A percentile compares a stretch with the other conserved stretches of the same genome.
phyloP scores from a whole-genome alignment of 2,329 filamentous ascomycete genomes.

The Bipolaris bicolor region DNA sequence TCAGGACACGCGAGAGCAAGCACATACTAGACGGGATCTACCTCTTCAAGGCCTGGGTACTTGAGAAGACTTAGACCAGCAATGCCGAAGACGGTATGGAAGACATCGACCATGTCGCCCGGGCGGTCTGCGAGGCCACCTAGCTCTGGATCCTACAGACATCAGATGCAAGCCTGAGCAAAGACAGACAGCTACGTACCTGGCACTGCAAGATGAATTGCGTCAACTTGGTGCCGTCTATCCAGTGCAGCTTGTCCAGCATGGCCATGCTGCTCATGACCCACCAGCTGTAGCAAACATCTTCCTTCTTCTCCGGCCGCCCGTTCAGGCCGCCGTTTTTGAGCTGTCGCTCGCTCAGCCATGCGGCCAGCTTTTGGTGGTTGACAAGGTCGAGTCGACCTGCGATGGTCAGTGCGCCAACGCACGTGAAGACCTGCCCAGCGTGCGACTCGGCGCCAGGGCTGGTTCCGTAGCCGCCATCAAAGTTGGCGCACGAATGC shows the following conservation, averaged over 20 bases:
- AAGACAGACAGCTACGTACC: constrained; percentile 46
- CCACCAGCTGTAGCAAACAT: constrained; percentile 99
- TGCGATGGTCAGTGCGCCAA: constrained; percentile 85
- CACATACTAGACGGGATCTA: constrained; percentile 84
- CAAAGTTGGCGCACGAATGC: constrained; percentile 85
- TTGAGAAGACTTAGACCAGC: constrained; percentile 85
- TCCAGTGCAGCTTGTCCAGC: constrained; percentile 88
- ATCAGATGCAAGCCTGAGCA: neutral
- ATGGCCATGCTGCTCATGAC: constrained; percentile 90
- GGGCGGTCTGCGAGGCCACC: constrained; percentile 91
- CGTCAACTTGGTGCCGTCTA: constrained; percentile 79
- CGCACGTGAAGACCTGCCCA: constrained; percentile 93
- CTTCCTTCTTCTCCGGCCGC: constrained; percentile 91
- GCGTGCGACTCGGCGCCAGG: constrained; percentile 94
- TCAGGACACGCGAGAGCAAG: neutral
- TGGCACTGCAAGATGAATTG: constrained; percentile 87
- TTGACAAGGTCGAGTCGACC: constrained; percentile 82
- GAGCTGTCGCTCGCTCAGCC: constrained; percentile 92
- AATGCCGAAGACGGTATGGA: constrained; percentile 89
- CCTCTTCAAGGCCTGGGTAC: constrained; percentile 75
- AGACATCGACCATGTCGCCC: constrained; percentile 95
- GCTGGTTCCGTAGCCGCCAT: constrained; percentile 88
- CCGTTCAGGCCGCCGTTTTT: constrained; percentile 90
- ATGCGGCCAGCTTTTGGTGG: constrained; percentile 79
- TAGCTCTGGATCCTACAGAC: constrained; percentile 68